Percentiles rank a stretch among this genome's conserved stretches.
These are phyloP conservation scores for Cladosporium cucumerinum DNA, from an alignment of 2,329 filamentous ascomycete genomes.

Conservation along the genomic window DNA sequence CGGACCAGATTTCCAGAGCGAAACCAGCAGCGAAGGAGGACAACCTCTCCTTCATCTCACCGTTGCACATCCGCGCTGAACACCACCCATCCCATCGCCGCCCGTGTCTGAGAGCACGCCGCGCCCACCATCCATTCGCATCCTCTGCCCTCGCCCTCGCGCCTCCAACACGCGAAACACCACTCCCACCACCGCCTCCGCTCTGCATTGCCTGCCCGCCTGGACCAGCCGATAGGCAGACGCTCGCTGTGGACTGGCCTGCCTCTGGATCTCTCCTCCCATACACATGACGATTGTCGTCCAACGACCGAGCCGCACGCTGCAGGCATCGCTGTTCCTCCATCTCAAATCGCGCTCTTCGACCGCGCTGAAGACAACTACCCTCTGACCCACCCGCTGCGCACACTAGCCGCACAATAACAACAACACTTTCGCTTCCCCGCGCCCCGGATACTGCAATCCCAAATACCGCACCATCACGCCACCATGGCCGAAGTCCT, in stretches of 20 bases:
- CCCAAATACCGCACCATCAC: neutral
- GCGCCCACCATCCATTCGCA: neutral
- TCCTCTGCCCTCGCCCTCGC: neutral
- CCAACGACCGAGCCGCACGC: constrained; percentile 9
- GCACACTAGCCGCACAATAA: neutral
- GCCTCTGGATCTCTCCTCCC: neutral
- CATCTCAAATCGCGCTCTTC: constrained; percentile 14
- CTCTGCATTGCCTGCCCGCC: constrained; percentile 1
- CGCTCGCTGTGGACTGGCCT: constrained; percentile 3
- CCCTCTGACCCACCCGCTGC: neutral
- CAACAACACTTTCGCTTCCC: neutral
- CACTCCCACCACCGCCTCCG: neutral
- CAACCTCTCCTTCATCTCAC: constrained; percentile 4
- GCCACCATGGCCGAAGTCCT: constrained; percentile 15
- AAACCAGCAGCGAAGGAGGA: neutral
- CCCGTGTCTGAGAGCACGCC: neutral
- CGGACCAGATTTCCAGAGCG: constrained; percentile 6
- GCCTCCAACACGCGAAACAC: neutral
- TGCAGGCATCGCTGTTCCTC: constrained; percentile 12
- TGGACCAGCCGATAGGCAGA: neutral
- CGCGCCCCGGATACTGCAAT: neutral
- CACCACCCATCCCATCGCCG: neutral
- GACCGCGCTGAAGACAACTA: constrained; percentile 14
- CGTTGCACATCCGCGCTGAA: neutral
- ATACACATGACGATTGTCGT: constrained; percentile 13